Evolutionary conservation across 2,329 filamentous ascomycete genomes (phyloP), one percentile per base, ranked within the genome.

Genomic region (Xylaria sp.): DNA sequence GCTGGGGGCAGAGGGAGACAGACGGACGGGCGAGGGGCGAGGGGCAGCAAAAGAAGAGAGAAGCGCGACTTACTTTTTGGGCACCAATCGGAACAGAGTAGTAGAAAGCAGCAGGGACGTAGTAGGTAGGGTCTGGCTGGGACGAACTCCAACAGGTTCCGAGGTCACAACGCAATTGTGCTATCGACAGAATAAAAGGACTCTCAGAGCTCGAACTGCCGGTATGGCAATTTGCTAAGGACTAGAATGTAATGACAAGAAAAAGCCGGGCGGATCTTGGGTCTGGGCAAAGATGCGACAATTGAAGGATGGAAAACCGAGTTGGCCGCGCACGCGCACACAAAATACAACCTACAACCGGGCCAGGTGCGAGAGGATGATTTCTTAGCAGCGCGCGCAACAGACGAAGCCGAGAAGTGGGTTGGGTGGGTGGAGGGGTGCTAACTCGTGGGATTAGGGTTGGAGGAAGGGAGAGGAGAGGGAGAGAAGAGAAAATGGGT

Each of bases 1-100:
- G 63, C 32, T 39, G 18, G 39, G 59, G 41, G 58, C 12, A n/a
- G 23, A 30, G 43, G 46, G 52, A 30, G 12, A n/a, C n/a, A n/a
- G n/a, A n/a, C n/a, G n/a, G 66, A 69, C 32, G 59, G 63, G 66
- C 64, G 53, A 61, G 63, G 32, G 63, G 68, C 69, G 60, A 66
- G 66, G 56, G 53, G 61, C 57, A 63, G 53, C 48, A 53, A 55
- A 66, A 63, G 56, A 70, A 65, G 65, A 71, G 72, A 72, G 36
- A 39, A 39, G 72, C 52, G 69, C 72, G 71, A 85, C 83, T 85
- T 79, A 85, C 83, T 85, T 85, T 85, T 85, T 85, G 80, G 79
- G 83, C 82, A 83, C 83, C 83, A 81, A 83, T 76, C 74, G 69
- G 70, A 72, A 73, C 68, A 73, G 67, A 73, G 67, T 68, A 55